Evolutionary conservation across 1,284 basidiomycete species (phyloP).

Genomic region (Fomitopsis betulina): DNA sequence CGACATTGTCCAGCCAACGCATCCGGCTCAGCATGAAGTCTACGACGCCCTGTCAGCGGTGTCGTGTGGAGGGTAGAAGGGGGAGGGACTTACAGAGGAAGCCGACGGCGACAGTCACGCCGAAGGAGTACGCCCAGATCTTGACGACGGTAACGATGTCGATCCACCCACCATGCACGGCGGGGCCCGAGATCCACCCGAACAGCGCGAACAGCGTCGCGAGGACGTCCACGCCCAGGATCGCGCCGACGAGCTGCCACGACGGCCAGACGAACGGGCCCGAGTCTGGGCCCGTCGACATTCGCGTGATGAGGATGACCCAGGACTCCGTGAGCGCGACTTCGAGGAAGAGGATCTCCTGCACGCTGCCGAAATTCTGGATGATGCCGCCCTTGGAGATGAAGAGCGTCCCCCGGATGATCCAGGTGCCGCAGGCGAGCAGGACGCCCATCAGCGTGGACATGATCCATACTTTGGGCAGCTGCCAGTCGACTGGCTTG

Average conservation of each 20-base stretch:
- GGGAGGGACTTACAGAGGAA: constrained; percentile 2
- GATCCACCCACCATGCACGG: constrained; percentile 5
- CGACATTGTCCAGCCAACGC: constrained; percentile 7
- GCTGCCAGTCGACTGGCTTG: constrained; percentile 10
- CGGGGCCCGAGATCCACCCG: constrained; percentile 10
- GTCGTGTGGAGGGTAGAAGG: too few relatives aligned
- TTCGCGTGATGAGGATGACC: constrained; percentile 9
- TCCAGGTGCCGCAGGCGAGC: constrained; percentile 9
- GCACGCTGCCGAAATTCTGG: constrained; percentile 10
- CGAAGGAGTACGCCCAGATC: constrained; percentile 10
- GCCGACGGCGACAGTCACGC: constrained; percentile 6
- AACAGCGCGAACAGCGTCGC: constrained; percentile 9
- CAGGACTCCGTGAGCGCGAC: constrained; percentile 9
- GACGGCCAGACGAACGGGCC: constrained; percentile 8
- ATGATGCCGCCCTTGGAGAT: constrained; percentile 6
- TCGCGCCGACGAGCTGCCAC: constrained; percentile 8
- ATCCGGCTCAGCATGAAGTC: constrained; percentile 7
- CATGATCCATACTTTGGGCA: constrained; percentile 10
- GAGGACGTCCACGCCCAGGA: constrained; percentile 8
- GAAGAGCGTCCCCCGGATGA: constrained; percentile 9
- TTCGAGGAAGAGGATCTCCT: constrained; percentile 10
- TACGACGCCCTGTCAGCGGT: neutral
- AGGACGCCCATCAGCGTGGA: constrained; percentile 7
- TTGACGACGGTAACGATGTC: constrained; percentile 10
- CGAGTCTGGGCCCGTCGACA: constrained; percentile 5